These are phyloP conservation scores for Rhododendron ferrugineum DNA, from an alignment of 148 eudicot genomes.

Conservation along the genomic window DNA sequence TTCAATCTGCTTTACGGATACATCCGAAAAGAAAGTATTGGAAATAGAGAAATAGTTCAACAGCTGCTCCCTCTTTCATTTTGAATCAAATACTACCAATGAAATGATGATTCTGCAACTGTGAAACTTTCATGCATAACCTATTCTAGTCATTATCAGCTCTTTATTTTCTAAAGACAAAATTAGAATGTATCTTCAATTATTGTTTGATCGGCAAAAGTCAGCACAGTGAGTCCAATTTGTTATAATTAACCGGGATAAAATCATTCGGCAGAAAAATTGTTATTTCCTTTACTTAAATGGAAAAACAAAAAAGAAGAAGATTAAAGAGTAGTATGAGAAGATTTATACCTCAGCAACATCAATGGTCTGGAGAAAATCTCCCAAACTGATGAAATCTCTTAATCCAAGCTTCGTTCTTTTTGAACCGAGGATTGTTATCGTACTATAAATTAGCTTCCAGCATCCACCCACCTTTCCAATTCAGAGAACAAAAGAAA, in stretches of 20 bases:
- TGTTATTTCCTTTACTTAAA: background rate
- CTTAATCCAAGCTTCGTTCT: conserved; percentile 90
- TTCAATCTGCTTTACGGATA: no score
- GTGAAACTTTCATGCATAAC: background rate
- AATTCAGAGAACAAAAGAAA: conserved; percentile 8
- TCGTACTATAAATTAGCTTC: conserved; percentile 85
- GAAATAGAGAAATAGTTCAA: no score
- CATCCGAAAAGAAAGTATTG: no score
- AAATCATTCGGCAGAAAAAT: background rate
- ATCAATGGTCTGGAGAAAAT: conserved; percentile 61
- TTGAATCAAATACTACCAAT: background rate
- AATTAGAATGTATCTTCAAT: no score
- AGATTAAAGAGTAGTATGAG: background rate
- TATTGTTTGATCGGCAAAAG: no score
- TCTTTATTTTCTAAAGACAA: background rate
- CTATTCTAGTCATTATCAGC: background rate
- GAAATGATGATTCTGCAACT: background rate
- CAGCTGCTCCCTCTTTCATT: background rate
- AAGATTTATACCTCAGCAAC: conserved; percentile 54
- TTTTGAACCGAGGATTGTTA: conserved; percentile 76
- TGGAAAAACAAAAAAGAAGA: background rate
- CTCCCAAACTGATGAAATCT: conserved; percentile 79
- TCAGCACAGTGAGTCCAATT: background rate
- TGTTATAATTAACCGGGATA: background rate
- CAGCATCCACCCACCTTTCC: conserved; percentile 73